These are phyloP conservation scores for Artemisia annua DNA, from an alignment of 129 eudicot genomes.

Conservation along the genomic window DNA sequence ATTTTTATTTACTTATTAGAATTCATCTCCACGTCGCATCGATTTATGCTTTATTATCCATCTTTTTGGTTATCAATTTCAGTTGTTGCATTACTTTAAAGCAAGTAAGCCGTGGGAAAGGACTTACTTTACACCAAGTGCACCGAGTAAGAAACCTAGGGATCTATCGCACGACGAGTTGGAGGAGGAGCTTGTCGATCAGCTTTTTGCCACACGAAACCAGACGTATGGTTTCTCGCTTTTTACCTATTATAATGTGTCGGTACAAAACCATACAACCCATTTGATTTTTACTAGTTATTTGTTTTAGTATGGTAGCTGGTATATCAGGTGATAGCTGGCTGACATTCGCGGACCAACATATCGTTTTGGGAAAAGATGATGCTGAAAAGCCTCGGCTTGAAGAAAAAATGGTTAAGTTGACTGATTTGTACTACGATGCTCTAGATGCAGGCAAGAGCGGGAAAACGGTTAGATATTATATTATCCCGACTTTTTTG, in stretches of 20 bases:
- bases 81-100: conserved; percentile 55
- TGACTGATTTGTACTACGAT: conserved; percentile 77
- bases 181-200: conserved; percentile 54
- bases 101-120: conserved; percentile 63
- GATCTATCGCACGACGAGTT: conserved; percentile 45
- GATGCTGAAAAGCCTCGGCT: conserved; percentile 25
- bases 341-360: conserved; percentile 56
- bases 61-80: conserved; percentile 22
- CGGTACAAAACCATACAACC: neutral
- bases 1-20: conserved; percentile 11
- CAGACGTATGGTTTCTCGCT: conserved; percentile 46
- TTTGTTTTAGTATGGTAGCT: conserved; percentile 52
- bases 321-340: conserved; percentile 71
- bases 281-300: neutral
- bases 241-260: neutral
- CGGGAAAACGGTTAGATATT: conserved; percentile 57
- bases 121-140: conserved; percentile 34
- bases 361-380: conserved; percentile 44
- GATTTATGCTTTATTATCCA: too few species aligned
- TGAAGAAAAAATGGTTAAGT: conserved; percentile 36
- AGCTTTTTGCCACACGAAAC: conserved; percentile 43
- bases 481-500: neutral
- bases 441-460: conserved; percentile 92
- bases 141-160: conserved; percentile 41
- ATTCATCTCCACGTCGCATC: too few species aligned